Percentiles rank a stretch among this genome's conserved stretches.
Conservation (phyloP, 768 basidiomycete species). For the Tubosaeta brunneosetosa region DNA sequence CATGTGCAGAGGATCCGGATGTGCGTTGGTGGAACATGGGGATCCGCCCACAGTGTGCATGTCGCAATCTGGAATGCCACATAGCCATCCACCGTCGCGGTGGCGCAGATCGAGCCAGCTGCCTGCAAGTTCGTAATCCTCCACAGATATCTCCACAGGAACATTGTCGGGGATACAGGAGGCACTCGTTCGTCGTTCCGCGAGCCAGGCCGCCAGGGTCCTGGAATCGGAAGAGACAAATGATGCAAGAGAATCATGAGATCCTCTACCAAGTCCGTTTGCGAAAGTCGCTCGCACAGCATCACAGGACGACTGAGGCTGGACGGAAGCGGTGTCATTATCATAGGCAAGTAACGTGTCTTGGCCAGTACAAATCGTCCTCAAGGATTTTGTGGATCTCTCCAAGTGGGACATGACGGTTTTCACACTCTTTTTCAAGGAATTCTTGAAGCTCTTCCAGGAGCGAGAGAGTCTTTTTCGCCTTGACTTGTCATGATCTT, state of each 20-base stretch:
- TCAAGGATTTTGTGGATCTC: conserved; percentile 11
- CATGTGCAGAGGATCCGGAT: conserved; percentile 16
- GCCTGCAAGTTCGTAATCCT: conserved; percentile 44
- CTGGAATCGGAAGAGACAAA: conserved; percentile 33
- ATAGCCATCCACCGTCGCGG: conserved; percentile 23
- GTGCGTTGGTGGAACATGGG: conserved; percentile 24
- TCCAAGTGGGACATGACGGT: conserved; percentile 17
- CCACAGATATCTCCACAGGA: conserved; percentile 36
- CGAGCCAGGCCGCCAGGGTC: conserved; percentile 35
- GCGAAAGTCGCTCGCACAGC: conserved; percentile 2
- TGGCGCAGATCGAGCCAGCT: conserved; percentile 39
- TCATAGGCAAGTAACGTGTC: conserved; percentile 10
- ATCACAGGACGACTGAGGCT: not conserved
- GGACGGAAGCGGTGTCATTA: not conserved
- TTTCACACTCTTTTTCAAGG: conserved; percentile 21
- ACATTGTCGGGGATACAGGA: conserved; percentile 24
- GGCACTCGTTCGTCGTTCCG: conserved; percentile 32
- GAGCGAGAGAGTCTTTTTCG: conserved; percentile 19
- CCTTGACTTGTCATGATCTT: conserved; percentile 17
- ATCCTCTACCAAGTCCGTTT: conserved; percentile 10
- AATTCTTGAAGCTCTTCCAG: conserved; percentile 33
- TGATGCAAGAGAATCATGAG: conserved; percentile 24
- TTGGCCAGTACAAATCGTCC: conserved; percentile 7
- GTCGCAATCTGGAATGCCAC: conserved; percentile 26
- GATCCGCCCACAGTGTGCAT: conserved; percentile 33